Percentiles rank a stretch among this genome's conserved stretches.
Conservation (phyloP, 371 early-diverging fungal genomes). For the Actinomortierella wolfii region DNA sequence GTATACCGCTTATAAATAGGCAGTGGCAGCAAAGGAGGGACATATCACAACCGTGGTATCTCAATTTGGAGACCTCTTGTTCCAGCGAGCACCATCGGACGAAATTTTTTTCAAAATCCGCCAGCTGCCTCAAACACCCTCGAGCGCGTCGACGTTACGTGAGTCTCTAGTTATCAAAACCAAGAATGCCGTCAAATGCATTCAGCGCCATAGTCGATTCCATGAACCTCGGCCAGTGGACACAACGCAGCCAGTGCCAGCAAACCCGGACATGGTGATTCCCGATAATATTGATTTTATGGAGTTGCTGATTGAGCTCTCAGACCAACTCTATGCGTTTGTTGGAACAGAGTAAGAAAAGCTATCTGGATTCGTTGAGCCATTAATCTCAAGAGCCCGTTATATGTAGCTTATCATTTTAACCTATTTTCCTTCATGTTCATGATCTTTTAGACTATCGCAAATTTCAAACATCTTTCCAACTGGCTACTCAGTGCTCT, state of each 20-base stretch:
- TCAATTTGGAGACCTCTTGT: constrained; percentile 71
- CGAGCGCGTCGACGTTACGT: constrained; percentile 61
- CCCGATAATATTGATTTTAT: constrained; percentile 73
- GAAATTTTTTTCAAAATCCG: constrained; percentile 63
- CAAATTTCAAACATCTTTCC: constrained; percentile 33
- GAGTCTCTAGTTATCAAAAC: constrained; percentile 72
- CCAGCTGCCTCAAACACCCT: constrained; percentile 52
- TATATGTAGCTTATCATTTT: constrained; percentile 7
- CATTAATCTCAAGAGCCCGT: background rate
- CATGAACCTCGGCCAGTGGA: constrained; percentile 41
- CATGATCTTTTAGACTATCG: constrained; percentile 7
- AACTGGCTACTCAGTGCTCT: constrained; percentile 46
- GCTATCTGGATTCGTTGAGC: constrained; percentile 8
- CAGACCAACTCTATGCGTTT: constrained; percentile 81
- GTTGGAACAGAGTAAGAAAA: constrained; percentile 60
- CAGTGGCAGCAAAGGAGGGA: constrained; percentile 63
- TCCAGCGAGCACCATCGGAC: constrained; percentile 78
- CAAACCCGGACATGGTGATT: constrained; percentile 60
- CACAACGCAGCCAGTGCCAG: constrained; percentile 14
- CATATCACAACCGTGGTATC: constrained; percentile 61
- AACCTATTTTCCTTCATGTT: too few species aligned
- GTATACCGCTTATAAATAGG: constrained; percentile 50
- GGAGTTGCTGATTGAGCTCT: constrained; percentile 78
- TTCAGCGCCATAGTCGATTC: constrained; percentile 64
- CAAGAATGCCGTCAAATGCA: constrained; percentile 68